Evolutionary conservation across 768 basidiomycete genomes (phyloP).

Genomic region (Mycena olivaceomarginata): DNA sequence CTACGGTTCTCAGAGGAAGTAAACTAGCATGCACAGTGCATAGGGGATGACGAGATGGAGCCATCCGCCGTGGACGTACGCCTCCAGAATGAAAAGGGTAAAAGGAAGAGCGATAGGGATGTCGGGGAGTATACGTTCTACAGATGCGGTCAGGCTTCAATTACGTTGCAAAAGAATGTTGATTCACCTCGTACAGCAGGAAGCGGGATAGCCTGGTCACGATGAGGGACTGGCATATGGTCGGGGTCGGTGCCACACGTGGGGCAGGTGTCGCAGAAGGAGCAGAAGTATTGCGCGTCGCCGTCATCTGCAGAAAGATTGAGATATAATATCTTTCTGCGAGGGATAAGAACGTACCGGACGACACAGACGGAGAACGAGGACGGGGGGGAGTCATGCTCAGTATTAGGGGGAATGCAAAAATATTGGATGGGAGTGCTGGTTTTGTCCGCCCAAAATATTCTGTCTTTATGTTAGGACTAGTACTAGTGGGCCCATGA

Average conservation of each 20-base stretch:
- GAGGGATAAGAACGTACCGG: no score
- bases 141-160: background rate
- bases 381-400: no score
- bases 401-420: no score
- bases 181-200: background rate
- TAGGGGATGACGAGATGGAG: background rate
- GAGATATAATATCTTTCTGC: no score
- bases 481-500: no score
- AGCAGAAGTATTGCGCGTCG: no score
- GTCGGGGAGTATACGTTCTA: background rate
- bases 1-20: background rate
- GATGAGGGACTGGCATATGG: background rate
- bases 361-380: no score
- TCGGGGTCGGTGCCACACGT: background rate
- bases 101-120: slow-evolving; percentile 7
- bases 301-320: no score
- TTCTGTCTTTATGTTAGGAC: no score
- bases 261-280: background rate
- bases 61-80: slow-evolving; percentile 10
- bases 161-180: background rate
- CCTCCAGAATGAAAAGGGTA: slow-evolving; percentile 4
- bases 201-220: background rate
- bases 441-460: no score
- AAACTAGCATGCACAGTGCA: background rate
- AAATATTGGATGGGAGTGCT: no score